phyloP scores from a whole-genome alignment of 2,329 filamentous ascomycete species.

The Fusarium sp. region DNA sequence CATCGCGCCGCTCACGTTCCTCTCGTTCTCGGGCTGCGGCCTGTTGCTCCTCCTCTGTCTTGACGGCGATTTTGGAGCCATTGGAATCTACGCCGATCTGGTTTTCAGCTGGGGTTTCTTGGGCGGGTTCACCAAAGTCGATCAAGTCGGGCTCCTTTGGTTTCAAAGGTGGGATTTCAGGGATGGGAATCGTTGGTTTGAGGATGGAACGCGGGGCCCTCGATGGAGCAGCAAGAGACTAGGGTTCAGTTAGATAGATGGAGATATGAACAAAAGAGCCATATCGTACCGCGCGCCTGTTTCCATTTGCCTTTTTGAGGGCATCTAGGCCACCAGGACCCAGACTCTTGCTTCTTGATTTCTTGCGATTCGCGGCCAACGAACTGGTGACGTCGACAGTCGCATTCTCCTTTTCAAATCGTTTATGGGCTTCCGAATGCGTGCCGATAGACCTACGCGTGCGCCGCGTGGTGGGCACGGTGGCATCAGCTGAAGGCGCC shows the following conservation, averaged over 20 bases:
- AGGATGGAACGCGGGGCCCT: slow-evolving; percentile 79
- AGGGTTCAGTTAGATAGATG: slow-evolving; percentile 34
- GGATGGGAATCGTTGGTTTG: slow-evolving; percentile 82
- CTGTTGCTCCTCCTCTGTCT: slow-evolving; percentile 80
- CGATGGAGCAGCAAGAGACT: slow-evolving; percentile 71
- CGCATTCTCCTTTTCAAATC: slow-evolving; percentile 83
- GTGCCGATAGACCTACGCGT: slow-evolving; percentile 81
- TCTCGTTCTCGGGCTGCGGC: slow-evolving; percentile 79
- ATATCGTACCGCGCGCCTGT: slow-evolving; percentile 80
- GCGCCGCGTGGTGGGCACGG: slow-evolving; percentile 70
- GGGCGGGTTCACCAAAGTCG: slow-evolving; percentile 33
- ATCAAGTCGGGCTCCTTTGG: slow-evolving; percentile 42
- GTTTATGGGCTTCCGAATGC: slow-evolving; percentile 67
- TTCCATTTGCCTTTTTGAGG: slow-evolving; percentile 81
- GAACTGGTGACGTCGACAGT: slow-evolving; percentile 75
- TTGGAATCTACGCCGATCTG: slow-evolving; percentile 45
- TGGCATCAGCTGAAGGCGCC: slow-evolving; percentile 57
- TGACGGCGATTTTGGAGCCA: slow-evolving; percentile 73
- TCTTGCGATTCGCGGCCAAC: slow-evolving; percentile 70
- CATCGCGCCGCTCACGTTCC: slow-evolving; percentile 84
- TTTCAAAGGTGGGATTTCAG: slow-evolving; percentile 78
- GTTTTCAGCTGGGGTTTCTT: slow-evolving; percentile 26
- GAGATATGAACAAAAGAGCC: slow-evolving; percentile 8
- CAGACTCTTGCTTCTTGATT: slow-evolving; percentile 94
- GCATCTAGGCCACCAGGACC: slow-evolving; percentile 92